phyloP scores from a whole-genome alignment of 106 monocot genomes.

The Ottelia alismoides region DNA sequence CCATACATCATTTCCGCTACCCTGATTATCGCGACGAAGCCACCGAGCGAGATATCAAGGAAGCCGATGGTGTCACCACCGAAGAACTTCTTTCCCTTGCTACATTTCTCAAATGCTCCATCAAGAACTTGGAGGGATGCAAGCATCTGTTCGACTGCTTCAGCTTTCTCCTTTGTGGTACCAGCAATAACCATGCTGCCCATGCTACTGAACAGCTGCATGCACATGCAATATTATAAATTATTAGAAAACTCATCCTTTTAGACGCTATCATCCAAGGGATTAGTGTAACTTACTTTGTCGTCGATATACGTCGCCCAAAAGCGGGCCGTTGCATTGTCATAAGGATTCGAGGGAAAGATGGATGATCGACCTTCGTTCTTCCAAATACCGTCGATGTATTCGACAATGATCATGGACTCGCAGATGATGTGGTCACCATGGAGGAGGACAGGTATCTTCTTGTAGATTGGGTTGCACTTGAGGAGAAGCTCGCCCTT shows the following conservation, averaged over 20 bases:
- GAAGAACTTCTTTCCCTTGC: conserved; percentile 5
- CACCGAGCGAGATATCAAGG: conserved; percentile 1
- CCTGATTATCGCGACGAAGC: neutral
- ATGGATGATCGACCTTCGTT: neutral
- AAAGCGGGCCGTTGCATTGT: conserved; percentile 1
- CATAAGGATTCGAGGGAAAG: conserved; percentile 5
- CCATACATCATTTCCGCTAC: neutral
- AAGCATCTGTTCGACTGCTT: neutral
- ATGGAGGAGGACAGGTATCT: conserved; percentile 14
- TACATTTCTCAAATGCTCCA: neutral
- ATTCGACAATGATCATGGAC: conserved; percentile 13
- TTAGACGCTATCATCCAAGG: too few relatives aligned
- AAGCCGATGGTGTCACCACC: neutral
- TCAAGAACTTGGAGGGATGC: neutral
- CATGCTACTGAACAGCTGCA: neutral
- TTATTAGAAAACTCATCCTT: neutral
- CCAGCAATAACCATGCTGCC: neutral
- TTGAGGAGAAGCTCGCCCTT: conserved; percentile 15
- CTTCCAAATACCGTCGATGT: conserved; percentile 13
- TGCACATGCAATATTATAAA: neutral
- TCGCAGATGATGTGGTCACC: conserved; percentile 3
- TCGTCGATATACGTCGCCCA: neutral
- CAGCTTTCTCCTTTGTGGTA: neutral
- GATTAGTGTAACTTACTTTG: neutral
- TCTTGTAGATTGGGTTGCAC: conserved; percentile 15